Evolutionary conservation across 73 alveolate species (phyloP).

Genomic region (Tetrahymena thermophila): DNA sequence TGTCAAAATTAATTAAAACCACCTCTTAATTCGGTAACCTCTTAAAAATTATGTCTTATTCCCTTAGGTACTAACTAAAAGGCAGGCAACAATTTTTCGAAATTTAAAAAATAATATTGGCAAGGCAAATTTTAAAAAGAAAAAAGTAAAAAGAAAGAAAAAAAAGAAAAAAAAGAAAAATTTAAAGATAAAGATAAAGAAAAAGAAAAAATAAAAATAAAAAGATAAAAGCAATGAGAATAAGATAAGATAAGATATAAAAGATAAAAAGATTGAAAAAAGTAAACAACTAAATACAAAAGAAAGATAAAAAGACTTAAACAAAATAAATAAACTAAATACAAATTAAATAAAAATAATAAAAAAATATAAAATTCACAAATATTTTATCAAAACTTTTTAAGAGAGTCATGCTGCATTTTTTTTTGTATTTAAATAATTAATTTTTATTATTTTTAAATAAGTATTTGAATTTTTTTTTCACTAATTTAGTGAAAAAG

Average conservation of each 20-base stretch:
- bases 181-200: neutral
- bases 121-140: neutral
- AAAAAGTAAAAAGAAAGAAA: neutral
- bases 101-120: neutral
- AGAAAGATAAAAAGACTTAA: neutral
- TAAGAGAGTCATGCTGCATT: neutral
- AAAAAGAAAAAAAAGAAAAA: neutral
- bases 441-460: neutral
- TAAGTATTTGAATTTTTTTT: neutral
- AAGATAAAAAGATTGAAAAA: neutral
- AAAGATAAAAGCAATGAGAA: neutral
- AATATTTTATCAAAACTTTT: neutral
- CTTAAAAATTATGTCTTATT: neutral
- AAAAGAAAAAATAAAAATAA: neutral
- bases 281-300: neutral
- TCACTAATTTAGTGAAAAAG: too few species aligned
- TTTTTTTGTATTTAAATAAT: neutral
- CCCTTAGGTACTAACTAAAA: neutral
- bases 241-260: neutral
- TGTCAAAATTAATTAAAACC: neutral
- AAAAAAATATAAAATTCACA: neutral
- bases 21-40: neutral
- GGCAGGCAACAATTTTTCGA: neutral
- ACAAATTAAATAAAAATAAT: neutral
- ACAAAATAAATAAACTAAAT: neutral